Conservation (phyloP, 1,284 basidiomycete species). For the Ustilago esculenta region DNA sequence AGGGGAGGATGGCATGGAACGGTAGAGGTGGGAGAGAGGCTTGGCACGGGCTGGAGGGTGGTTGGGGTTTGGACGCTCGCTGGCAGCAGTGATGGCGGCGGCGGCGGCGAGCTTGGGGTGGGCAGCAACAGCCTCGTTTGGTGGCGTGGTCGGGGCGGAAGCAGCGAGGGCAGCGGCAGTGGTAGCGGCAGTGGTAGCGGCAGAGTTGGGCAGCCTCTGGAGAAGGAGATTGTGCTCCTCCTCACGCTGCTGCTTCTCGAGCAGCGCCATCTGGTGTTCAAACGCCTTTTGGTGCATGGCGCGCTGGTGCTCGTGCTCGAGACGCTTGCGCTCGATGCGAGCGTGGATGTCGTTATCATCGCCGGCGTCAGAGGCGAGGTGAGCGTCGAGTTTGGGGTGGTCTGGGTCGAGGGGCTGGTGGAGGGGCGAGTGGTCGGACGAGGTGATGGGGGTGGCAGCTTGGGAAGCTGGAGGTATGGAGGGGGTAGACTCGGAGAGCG, state of each 20-base stretch:
- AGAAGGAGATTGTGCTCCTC: conserved; percentile 49
- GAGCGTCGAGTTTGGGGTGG: conserved; percentile 5
- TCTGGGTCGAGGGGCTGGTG: conserved; percentile 16
- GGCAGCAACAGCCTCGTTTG: conserved; percentile 20
- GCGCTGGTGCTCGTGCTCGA: conserved; percentile 57
- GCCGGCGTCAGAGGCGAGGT: conserved; percentile 10
- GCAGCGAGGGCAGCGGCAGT: conserved; percentile 23
- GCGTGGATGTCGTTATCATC: conserved; percentile 34
- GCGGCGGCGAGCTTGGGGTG: conserved; percentile 22
- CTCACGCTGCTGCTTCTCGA: conserved; percentile 54
- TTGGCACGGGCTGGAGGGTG: conserved; percentile 12
- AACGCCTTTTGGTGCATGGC: conserved; percentile 54
- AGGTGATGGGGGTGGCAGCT: conserved; percentile 26
- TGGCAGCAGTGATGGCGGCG: not conserved
- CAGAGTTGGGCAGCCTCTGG: conserved; percentile 10
- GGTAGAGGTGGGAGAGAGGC: conserved; percentile 18
- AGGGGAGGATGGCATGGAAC: conserved; percentile 49
- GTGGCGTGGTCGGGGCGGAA: conserved; percentile 49
- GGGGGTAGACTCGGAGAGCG: conserved; percentile 44
- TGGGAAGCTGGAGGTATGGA: conserved; percentile 30
- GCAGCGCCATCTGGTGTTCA: conserved; percentile 54
- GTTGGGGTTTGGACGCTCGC: not conserved
- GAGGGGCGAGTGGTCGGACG: conserved; percentile 19
- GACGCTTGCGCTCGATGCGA: conserved; percentile 52
- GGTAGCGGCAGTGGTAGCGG: conserved; percentile 19